Conservation (phyloP, 1,284 basidiomycete species). For the Ganoderma meredithae region DNA sequence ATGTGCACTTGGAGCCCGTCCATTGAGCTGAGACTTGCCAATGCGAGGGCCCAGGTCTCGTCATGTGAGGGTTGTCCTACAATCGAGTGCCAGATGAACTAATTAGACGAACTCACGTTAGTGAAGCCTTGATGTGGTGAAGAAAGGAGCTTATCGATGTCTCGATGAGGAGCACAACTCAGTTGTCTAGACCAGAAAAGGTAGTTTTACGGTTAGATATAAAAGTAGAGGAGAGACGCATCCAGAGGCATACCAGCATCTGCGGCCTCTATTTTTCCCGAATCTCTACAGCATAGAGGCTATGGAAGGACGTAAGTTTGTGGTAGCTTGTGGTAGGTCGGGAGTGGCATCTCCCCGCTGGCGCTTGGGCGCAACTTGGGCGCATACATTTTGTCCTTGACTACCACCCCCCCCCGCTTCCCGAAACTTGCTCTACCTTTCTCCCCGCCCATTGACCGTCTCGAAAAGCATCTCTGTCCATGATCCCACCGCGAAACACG, state of each 20-base stretch:
- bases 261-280: neutral
- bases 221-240: too few species aligned
- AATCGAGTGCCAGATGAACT: too few species aligned
- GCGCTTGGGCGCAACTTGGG: too few species aligned
- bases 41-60: too few species aligned
- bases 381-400: neutral
- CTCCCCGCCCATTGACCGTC: too few species aligned
- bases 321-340: too few species aligned
- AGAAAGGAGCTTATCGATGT: neutral
- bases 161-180: neutral
- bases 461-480: neutral
- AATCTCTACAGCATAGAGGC: neutral
- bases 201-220: neutral
- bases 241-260: neutral
- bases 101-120: neutral
- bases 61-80: too few species aligned
- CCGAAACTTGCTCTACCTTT: neutral
- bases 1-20: too few species aligned
- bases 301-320: too few species aligned
- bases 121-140: neutral
- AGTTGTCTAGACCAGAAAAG: neutral
- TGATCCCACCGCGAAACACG: conserved; percentile 4
- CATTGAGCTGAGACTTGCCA: too few species aligned
- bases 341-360: too few species aligned
- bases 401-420: neutral